These are phyloP conservation scores for Aspergillus ellipticus DNA, from an alignment of 495 filamentous ascomycete species.

Conservation along the genomic window DNA sequence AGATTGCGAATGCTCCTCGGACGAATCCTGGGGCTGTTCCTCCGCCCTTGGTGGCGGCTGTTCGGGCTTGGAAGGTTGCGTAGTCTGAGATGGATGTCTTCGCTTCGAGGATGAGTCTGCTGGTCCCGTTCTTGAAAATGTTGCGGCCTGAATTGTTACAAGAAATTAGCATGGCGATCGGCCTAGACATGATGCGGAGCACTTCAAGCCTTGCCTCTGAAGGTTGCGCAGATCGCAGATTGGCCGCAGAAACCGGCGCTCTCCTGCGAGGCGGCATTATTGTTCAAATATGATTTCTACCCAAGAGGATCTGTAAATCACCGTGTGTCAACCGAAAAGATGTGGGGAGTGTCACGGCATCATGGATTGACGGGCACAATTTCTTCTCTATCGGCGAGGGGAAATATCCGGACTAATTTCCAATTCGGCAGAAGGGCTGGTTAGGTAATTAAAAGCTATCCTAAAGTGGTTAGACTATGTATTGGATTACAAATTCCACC, in stretches of 20 bases:
- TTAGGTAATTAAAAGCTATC: constrained; percentile 20
- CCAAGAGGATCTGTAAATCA: background rate
- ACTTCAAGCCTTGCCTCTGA: constrained; percentile 22
- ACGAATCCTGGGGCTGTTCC: constrained; percentile 9
- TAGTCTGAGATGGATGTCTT: constrained; percentile 22
- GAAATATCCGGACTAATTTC: constrained; percentile 22
- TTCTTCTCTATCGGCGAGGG: constrained; percentile 26
- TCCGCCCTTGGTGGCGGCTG: constrained; percentile 8
- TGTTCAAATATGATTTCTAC: background rate
- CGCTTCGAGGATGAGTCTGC: constrained; percentile 14
- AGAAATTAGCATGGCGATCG: constrained; percentile 3
- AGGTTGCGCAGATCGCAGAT: constrained; percentile 17
- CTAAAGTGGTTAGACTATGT: constrained; percentile 6
- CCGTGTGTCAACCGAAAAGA: background rate
- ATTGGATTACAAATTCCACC: constrained; percentile 6
- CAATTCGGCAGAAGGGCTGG: constrained; percentile 10
- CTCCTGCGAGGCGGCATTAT: constrained; percentile 28
- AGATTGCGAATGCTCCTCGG: constrained; percentile 12
- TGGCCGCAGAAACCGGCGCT: constrained; percentile 17
- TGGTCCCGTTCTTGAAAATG: constrained; percentile 5
- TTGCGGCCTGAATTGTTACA: constrained; percentile 13
- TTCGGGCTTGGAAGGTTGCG: constrained; percentile 9
- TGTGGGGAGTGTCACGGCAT: constrained; percentile 9
- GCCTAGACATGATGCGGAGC: constrained; percentile 13
- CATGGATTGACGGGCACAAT: constrained; percentile 14